A percentile compares a stretch with the other conserved stretches of the same genome.
phyloP scores from a whole-genome alignment of 768 basidiomycete species.

The Pulveroboletus sp. region DNA sequence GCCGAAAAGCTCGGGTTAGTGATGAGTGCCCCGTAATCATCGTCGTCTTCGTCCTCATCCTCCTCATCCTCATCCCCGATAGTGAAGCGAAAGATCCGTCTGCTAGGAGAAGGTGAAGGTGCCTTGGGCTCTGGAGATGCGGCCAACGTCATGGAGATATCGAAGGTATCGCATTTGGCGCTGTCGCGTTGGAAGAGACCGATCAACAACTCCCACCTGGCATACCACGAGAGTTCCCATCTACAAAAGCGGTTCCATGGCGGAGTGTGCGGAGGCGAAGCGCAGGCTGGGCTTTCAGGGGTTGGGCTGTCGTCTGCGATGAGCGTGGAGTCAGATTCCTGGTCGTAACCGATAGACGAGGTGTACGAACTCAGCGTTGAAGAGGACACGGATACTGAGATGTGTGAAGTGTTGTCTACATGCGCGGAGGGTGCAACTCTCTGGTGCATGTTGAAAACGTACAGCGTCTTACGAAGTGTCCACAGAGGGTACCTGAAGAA shows the following conservation, averaged over 20 bases:
- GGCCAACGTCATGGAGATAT: neutral
- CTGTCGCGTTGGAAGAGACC: slow-evolving; percentile 37
- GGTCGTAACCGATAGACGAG: slow-evolving; percentile 20
- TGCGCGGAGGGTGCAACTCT: slow-evolving; percentile 5
- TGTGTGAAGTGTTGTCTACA: slow-evolving; percentile 10
- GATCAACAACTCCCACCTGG: slow-evolving; percentile 50
- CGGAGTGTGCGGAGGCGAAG: slow-evolving; percentile 6
- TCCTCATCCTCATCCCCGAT: slow-evolving; percentile 20
- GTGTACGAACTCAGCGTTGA: slow-evolving; percentile 20
- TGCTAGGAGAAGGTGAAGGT: neutral
- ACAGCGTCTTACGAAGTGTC: slow-evolving; percentile 66
- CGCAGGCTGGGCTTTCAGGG: slow-evolving; percentile 1
- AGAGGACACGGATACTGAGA: slow-evolving; percentile 14
- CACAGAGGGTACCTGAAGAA: slow-evolving; percentile 56
- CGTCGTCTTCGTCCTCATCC: slow-evolving; percentile 23
- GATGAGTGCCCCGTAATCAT: slow-evolving; percentile 26
- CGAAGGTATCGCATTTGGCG: slow-evolving; percentile 10
- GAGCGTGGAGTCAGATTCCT: slow-evolving; percentile 55
- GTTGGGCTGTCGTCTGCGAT: slow-evolving; percentile 43
- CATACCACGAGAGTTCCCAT: slow-evolving; percentile 51
- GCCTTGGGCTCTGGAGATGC: neutral
- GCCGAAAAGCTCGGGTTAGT: slow-evolving; percentile 13
- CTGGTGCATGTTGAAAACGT: slow-evolving; percentile 55
- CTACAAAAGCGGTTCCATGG: slow-evolving; percentile 14
- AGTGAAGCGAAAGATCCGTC: slow-evolving; percentile 20